Evolutionary conservation across 1,139 yeast species (phyloP), one percentile per base, ranked within the genome.

Genomic region (Candida dubliniensis): DNA sequence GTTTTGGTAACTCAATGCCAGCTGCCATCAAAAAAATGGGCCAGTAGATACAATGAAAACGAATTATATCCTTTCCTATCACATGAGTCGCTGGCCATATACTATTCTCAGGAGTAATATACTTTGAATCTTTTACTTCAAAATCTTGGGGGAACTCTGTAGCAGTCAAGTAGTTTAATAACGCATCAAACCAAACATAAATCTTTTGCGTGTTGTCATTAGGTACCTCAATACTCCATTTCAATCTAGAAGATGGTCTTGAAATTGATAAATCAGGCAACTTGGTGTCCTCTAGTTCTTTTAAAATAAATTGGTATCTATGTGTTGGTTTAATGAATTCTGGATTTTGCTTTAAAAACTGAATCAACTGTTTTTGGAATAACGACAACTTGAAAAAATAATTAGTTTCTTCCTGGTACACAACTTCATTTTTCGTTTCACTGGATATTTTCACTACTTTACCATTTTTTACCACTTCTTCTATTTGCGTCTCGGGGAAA

Each of bases 111-210:
- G 59, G 48, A 0, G 59, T 49, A 9, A 35, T 37, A 30, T 42
- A 47, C 3, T 10, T 30, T 10, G 32, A 30, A 30, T n/a, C 14
- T 12, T 30, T 9, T 5, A 27, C 8, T 9, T 36, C 34, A 12
- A 15, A 29, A 23, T 26, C 14, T 6, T 36, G 30, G 3, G 88
- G 84, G 47, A 81, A 87, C 1, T 88, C 90, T 3, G 84, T 72
- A 0, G 89, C 80, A 0, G 97, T 87, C 8, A 90, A 47, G 60
- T 93, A 93, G 59, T 90, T 93, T 39, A 87, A 74, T 43, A 93
- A 73, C 0, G 99, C 99, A 66, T 93, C 99, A 49, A 93, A 86
- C 99, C 99, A 93, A 8, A 93, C 99, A 57, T 93, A 93, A 47
- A 93, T 84, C 43, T 78, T 84, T 58, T 93, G 98, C 0, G 81